These are phyloP conservation scores for Stagonosporopsis chrysanthemi DNA, from an alignment of 2,329 filamentous ascomycete species.

Conservation along the genomic window DNA sequence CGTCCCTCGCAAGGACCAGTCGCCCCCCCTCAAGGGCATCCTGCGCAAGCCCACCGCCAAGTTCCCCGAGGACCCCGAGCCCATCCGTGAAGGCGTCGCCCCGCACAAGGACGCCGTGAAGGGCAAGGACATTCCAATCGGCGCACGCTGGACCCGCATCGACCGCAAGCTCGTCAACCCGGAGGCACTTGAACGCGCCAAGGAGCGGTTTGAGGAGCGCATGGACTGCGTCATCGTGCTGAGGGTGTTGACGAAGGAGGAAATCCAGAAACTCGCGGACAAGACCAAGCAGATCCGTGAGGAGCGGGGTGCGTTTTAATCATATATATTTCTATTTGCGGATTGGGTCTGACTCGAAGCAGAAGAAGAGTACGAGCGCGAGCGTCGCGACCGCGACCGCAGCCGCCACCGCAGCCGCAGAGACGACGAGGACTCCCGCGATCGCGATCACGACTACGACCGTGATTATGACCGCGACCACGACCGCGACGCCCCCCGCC, in stretches of 20 bases:
- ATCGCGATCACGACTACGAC: constrained; percentile 41
- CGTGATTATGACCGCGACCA: constrained; percentile 20
- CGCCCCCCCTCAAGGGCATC: constrained; percentile 76
- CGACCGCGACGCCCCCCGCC: constrained; percentile 26
- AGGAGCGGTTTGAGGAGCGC: constrained; percentile 91
- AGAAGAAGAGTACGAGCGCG: constrained; percentile 47
- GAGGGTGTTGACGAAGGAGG: constrained; percentile 83
- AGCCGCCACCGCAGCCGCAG: constrained; percentile 37
- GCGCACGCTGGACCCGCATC: constrained; percentile 93
- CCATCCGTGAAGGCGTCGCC: constrained; percentile 86
- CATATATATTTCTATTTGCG: background rate
- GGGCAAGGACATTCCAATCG: constrained; percentile 70
- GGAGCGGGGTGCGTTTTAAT: constrained; percentile 26
- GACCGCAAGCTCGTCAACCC: constrained; percentile 88
- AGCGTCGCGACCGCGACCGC: constrained; percentile 38
- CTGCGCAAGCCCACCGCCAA: constrained; percentile 80
- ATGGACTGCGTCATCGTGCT: constrained; percentile 93
- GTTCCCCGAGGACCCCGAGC: constrained; percentile 86
- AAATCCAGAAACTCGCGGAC: constrained; percentile 86
- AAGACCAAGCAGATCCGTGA: constrained; percentile 81
- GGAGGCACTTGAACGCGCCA: constrained; percentile 82
- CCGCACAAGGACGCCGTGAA: constrained; percentile 89
- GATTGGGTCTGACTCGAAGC: constrained; percentile 19
- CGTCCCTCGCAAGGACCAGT: constrained; percentile 73
- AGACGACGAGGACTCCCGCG: constrained; percentile 43